Evolutionary conservation across 2,329 filamentous ascomycete genomes (phyloP), one percentile per base, ranked within the genome.

Genomic region (Triangularia setosa): DNA sequence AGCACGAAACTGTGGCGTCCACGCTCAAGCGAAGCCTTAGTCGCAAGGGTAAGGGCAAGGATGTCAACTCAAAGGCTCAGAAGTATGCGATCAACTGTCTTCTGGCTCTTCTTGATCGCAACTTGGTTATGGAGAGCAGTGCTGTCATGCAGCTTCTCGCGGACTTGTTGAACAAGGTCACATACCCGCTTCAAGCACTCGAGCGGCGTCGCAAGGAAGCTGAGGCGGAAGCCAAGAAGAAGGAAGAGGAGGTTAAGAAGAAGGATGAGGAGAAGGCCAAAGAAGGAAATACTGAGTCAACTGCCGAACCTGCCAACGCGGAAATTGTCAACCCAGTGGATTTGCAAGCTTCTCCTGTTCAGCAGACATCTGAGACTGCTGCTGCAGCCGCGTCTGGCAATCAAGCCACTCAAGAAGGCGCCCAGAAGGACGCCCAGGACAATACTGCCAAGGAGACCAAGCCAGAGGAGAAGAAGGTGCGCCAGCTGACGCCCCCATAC

Each of bases 121-220:
- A 93, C 69, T 82, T 98, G 66, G 93, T 99, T 68, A 96, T 97
- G 79, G 95, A 99, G 78, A 99, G 93, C 77, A 93, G 94, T n/a
- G 84, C 89, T 6, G 94, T 97, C 63, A 98, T 99, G 93, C 94
- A 97, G 71, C 89, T 93, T 67, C 84, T 99, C 25, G 95, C 95
- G 1, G 88, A 90, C 68, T 81, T 99, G 28, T 84, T 99, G 25
- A 94, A 92, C 75, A 89, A 90, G 69, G 92, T 98, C 63, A 99
- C 95, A 0, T 84, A 90, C 63, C 95, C 95, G 11, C 83, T 99
- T 25, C 91, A 91, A 67, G 87, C 89, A 30, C 81, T 96, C 24
- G 87, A 96, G 69, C 91, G 91, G 64, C 92, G 92, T 66, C 91
- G 93, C 68, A 93, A 91, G 73, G 91, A 94, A 71, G 83, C 84